These are phyloP conservation scores for Colletotrichum graminicola DNA, from an alignment of 2,329 filamentous ascomycete species.

Conservation along the genomic window DNA sequence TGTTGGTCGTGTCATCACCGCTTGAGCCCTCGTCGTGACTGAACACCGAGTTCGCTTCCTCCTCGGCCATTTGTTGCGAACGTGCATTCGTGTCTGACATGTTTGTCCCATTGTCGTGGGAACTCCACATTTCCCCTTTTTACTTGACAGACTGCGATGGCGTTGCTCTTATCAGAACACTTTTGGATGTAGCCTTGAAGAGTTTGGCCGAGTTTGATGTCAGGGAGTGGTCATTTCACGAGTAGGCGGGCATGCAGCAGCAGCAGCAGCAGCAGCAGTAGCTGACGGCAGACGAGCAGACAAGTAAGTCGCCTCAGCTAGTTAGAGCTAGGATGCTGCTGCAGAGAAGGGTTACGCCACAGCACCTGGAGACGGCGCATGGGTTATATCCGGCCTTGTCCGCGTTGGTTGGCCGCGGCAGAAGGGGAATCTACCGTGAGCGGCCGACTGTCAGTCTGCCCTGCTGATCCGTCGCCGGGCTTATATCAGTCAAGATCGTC, in stretches of 20 bases:
- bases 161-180: slow-evolving; percentile 39
- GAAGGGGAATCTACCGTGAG: slow-evolving; percentile 24
- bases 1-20: slow-evolving; percentile 51
- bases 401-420: slow-evolving; percentile 20
- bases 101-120: slow-evolving; percentile 45
- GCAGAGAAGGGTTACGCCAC: slow-evolving; percentile 29
- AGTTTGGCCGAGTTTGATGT: slow-evolving; percentile 36
- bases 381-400: slow-evolving; percentile 32
- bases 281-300: slow-evolving; percentile 7
- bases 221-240: slow-evolving; percentile 40
- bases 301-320: slow-evolving; percentile 36
- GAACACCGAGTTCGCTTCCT: slow-evolving; percentile 52
- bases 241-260: slow-evolving; percentile 26
- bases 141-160: slow-evolving; percentile 26
- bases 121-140: slow-evolving; percentile 48
- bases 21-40: slow-evolving; percentile 55
- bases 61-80: slow-evolving; percentile 50
- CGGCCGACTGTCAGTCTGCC: slow-evolving; percentile 12
- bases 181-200: slow-evolving; percentile 36
- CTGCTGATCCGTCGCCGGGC: background rate
- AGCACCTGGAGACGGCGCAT: slow-evolving; percentile 25
- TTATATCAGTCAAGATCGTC: slow-evolving; percentile 1
- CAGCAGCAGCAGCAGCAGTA: slow-evolving; percentile 6
- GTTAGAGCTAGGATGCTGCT: slow-evolving; percentile 32
- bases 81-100: slow-evolving; percentile 46